Percentiles rank a stretch among this genome's conserved stretches.
phyloP scores from a whole-genome alignment of 352 stramenopile genomes.

The Saprolegnia diclina region DNA sequence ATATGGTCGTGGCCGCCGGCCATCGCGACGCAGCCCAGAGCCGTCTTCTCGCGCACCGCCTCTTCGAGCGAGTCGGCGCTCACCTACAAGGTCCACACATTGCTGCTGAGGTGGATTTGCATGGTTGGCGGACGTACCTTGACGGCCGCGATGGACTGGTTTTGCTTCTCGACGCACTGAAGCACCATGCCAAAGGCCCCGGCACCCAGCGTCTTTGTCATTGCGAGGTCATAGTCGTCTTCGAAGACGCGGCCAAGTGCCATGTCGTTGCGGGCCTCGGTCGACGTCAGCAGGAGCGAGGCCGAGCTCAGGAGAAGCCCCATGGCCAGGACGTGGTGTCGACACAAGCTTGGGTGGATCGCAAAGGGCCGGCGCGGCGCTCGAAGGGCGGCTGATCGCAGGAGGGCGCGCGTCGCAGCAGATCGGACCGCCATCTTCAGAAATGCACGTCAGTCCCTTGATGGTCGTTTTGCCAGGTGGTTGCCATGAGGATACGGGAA shows the following conservation, averaged over 20 bases:
- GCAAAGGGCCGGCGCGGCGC: no score
- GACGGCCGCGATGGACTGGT: slow-evolving; percentile 53
- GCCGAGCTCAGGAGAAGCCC: background rate
- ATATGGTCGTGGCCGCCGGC: slow-evolving; percentile 55
- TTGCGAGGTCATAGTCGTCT: slow-evolving; percentile 5
- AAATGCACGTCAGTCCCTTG: background rate
- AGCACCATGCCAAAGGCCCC: slow-evolving; percentile 74
- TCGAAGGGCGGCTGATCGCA: background rate
- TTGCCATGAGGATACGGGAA: no score
- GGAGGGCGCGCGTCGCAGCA: background rate
- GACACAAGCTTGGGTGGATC: no score
- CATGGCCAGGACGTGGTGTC: no score
- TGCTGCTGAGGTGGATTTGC: background rate
- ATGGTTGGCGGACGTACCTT: slow-evolving; percentile 40
- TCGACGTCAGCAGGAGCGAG: background rate
- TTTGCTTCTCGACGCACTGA: slow-evolving; percentile 58
- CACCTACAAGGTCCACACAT: background rate
- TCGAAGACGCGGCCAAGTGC: background rate
- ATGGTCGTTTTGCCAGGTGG: no score
- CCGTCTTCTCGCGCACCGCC: slow-evolving; percentile 51
- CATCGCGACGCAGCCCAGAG: slow-evolving; percentile 42
- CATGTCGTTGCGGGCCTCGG: background rate
- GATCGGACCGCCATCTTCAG: background rate
- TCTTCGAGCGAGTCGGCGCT: slow-evolving; percentile 29
- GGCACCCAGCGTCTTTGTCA: slow-evolving; percentile 35